Conservation (phyloP, 495 filamentous ascomycete genomes). For the Penicillium flavigenum region DNA sequence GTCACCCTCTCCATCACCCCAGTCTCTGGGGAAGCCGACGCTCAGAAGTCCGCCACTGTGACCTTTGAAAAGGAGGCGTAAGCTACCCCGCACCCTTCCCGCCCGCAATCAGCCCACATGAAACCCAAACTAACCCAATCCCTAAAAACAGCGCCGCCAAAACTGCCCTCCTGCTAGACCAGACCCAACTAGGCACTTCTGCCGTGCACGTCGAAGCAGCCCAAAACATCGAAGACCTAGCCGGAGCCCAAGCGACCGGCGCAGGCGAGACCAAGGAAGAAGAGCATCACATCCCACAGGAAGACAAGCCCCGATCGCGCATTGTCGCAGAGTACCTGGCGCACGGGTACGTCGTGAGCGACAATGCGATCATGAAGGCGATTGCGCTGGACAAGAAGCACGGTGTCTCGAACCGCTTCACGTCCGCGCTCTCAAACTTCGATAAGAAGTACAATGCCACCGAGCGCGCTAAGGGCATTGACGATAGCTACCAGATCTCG, state of each 20-base stretch:
- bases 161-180: conserved; percentile 93
- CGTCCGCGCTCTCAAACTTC: conserved; percentile 66
- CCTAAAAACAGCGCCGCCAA: conserved; percentile 65
- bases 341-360: conserved; percentile 85
- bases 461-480: conserved; percentile 72
- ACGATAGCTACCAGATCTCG: conserved; percentile 72
- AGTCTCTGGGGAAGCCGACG: conserved; percentile 52
- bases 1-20: conserved; percentile 73
- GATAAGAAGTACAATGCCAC: conserved; percentile 79
- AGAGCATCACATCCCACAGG: conserved; percentile 72
- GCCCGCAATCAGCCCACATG: background rate
- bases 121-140: background rate
- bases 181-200: conserved; percentile 82
- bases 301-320: conserved; percentile 90
- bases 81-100: conserved; percentile 35
- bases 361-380: conserved; percentile 78
- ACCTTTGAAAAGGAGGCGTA: conserved; percentile 93
- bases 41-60: conserved; percentile 77
- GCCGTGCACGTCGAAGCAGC: conserved; percentile 75
- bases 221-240: conserved; percentile 62
- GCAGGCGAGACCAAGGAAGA: conserved; percentile 53
- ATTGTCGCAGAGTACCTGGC: conserved; percentile 95
- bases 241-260: conserved; percentile 49
- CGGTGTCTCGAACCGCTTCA: conserved; percentile 76
- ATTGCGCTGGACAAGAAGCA: conserved; percentile 90